A percentile compares a stretch with the other conserved stretches of the same genome.
Evolutionary conservation across 2,329 filamentous ascomycete genomes (phyloP).

Genomic region (Cryphonectria japonica): DNA sequence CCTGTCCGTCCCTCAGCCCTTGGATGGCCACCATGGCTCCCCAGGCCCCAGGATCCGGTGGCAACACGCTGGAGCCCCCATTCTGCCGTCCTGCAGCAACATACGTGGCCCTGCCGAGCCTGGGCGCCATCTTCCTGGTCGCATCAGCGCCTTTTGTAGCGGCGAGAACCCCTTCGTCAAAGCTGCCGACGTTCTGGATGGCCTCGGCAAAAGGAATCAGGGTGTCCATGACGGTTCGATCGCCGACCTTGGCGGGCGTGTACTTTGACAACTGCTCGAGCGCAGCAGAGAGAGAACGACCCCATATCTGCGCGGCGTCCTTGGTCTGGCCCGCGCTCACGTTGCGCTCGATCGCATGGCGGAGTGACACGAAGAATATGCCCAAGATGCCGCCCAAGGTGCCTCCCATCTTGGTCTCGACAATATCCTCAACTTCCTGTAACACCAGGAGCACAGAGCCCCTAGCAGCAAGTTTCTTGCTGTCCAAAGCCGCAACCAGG

Average conservation of each 20-base stretch:
- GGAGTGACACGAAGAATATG: conserved; percentile 56
- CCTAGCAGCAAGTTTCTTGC: conserved; percentile 40
- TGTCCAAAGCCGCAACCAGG: conserved; percentile 52
- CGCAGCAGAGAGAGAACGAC: conserved; percentile 45
- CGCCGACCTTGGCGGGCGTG: conserved; percentile 58
- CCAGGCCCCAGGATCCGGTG: conserved; percentile 73
- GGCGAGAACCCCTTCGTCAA: conserved; percentile 60
- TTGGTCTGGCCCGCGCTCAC: conserved; percentile 30
- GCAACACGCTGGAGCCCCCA: conserved; percentile 39
- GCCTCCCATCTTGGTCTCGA: conserved; percentile 60
- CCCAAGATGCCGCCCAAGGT: conserved; percentile 57
- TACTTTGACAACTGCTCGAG: conserved; percentile 53
- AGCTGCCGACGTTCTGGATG: conserved; percentile 49
- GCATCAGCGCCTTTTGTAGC: conserved; percentile 63
- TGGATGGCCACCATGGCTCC: conserved; percentile 64
- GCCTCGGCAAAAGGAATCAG: conserved; percentile 57
- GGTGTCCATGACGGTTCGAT: conserved; percentile 62
- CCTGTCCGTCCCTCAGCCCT: conserved; percentile 38
- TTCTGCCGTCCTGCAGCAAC: conserved; percentile 57
- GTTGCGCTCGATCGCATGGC: conserved; percentile 42
- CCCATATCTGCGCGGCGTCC: conserved; percentile 48
- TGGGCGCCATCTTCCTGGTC: conserved; percentile 68
- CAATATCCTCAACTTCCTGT: conserved; percentile 55
- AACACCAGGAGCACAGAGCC: conserved; percentile 54
- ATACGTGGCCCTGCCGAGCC: conserved; percentile 70